A percentile compares a stretch with the other conserved stretches of the same genome.
Conservation (phyloP, 2,329 filamentous ascomycete species). For the Cucurbitaria berberidis region DNA sequence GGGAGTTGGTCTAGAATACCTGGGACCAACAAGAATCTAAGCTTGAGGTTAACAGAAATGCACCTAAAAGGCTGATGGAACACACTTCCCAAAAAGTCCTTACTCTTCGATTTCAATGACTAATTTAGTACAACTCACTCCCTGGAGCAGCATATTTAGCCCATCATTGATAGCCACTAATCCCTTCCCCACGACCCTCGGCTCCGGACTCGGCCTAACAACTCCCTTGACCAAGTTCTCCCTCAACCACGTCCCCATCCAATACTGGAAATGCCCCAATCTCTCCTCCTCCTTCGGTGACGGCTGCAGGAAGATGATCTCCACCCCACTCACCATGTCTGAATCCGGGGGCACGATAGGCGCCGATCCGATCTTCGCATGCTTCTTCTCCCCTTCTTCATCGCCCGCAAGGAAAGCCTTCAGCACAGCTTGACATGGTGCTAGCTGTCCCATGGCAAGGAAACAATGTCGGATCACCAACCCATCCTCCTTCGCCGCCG, state of each 20-base stretch:
- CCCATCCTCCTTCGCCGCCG: slow-evolving; percentile 46
- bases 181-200: not conserved
- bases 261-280: not conserved
- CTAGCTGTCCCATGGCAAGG: slow-evolving; percentile 1
- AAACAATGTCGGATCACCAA: slow-evolving; percentile 1
- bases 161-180: not conserved
- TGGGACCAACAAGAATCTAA: too few relatives aligned
- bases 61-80: too few relatives aligned
- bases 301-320: not conserved
- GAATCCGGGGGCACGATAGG: not conserved
- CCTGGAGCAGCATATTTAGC: not conserved
- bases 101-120: not conserved
- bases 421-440: not conserved
- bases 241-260: not conserved
- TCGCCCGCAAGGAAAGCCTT: not conserved
- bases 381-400: not conserved
- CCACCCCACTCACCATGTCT: not conserved
- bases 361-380: slow-evolving; percentile 1
- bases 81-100: too few relatives aligned
- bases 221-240: not conserved
- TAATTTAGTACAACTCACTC: slow-evolving; percentile 1
- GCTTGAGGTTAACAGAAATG: too few relatives aligned
- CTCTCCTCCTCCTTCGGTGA: not conserved
- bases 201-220: slow-evolving; percentile 1
- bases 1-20: too few relatives aligned